Conservation (phyloP, 805 yeast species). For the Metschnikowia borealis region DNA sequence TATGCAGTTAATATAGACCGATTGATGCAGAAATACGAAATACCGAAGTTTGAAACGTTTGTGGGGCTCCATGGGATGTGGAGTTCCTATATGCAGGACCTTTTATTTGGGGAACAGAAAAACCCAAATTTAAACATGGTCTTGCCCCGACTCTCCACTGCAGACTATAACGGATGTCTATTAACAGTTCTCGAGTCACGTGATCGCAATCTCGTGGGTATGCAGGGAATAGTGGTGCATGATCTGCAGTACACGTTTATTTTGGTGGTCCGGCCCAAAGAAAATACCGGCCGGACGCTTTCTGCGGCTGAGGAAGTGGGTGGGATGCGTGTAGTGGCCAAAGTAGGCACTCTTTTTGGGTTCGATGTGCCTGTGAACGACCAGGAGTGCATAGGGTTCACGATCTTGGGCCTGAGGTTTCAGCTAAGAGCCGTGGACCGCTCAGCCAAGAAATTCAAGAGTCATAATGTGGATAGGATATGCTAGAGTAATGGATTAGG, state of each 20-base stretch:
- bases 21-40: conserved; percentile 23
- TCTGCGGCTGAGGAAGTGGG: conserved; percentile 44
- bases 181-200: conserved; percentile 55
- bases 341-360: conserved; percentile 61
- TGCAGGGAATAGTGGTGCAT: conserved; percentile 75
- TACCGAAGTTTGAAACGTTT: conserved; percentile 48
- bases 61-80: conserved; percentile 60
- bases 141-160: conserved; percentile 59
- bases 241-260: conserved; percentile 75
- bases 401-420: conserved; percentile 75
- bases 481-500: conserved; percentile 12
- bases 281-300: conserved; percentile 17
- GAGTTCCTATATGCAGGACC: conserved; percentile 62
- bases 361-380: conserved; percentile 41
- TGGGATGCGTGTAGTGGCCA: conserved; percentile 63
- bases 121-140: conserved; percentile 29
- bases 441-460: conserved; percentile 79
- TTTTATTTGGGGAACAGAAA: conserved; percentile 39
- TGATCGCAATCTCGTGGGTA: conserved; percentile 56
- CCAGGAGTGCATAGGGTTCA: conserved; percentile 46
- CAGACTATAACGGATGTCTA: conserved; percentile 79
- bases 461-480: conserved; percentile 60
- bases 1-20: conserved; percentile 18
- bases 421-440: conserved; percentile 74
- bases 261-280: conserved; percentile 48